phyloP scores from a whole-genome alignment of 306 rosid genomes.

The Cucurbita ficifolia region DNA sequence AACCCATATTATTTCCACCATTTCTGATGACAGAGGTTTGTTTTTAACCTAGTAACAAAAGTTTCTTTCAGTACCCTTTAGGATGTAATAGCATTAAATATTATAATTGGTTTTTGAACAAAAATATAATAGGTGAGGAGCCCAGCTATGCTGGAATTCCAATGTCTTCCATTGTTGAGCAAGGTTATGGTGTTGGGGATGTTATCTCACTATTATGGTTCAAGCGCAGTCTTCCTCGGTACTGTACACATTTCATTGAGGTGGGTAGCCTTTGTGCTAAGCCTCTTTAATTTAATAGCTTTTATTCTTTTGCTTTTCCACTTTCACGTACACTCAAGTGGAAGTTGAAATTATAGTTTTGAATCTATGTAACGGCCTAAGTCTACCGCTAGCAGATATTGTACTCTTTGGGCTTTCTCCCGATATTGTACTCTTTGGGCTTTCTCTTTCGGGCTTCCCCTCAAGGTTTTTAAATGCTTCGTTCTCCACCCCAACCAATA shows the following conservation, averaged over 20 bases:
- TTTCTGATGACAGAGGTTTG: slow-evolving; percentile 94
- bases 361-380: too few relatives aligned
- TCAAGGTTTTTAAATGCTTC: too few relatives aligned
- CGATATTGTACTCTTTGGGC: too few relatives aligned
- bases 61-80: not conserved
- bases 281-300: not conserved
- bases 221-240: slow-evolving; percentile 97
- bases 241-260: slow-evolving; percentile 92
- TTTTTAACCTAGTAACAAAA: not conserved
- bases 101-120: not conserved
- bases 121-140: slow-evolving; percentile 57
- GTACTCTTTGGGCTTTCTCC: too few relatives aligned
- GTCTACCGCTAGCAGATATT: too few relatives aligned
- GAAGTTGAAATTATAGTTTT: not conserved
- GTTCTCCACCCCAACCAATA: too few relatives aligned
- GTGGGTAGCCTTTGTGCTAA: slow-evolving; percentile 16
- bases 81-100: not conserved
- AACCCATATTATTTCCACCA: slow-evolving; percentile 93
- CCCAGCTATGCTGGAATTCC: slow-evolving; percentile 98
- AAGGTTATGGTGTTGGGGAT: slow-evolving; percentile 87
- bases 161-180: slow-evolving; percentile 91
- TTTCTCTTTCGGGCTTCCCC: too few relatives aligned
- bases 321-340: not conserved
- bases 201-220: slow-evolving; percentile 81
- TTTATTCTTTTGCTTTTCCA: not conserved